Base-by-base conservation (phyloP, 2,329 filamentous ascomycete species). In the Teratosphaeria viscida region DNA sequence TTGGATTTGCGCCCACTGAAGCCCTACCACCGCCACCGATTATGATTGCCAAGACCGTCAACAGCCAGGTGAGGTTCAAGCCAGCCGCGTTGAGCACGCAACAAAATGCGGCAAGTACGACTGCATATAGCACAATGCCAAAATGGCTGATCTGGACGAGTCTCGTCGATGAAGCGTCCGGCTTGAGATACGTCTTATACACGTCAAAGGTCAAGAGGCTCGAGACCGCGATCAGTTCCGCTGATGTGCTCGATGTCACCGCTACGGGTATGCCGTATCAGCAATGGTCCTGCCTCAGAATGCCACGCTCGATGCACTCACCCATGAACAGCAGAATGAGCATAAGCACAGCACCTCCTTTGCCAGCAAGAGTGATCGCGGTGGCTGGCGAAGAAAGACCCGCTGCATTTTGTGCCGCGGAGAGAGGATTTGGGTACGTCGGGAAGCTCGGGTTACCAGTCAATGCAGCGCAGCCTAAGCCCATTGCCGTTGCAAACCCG, bases 401-500 rank as follows among this genome's bases (percentile, higher is more conserved):
- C 53, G 70, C 67, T 5, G 58, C 62, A 43, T 66, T 65, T 34
- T 72, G 65, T 6, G 62, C 65, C 5, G 61, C 57, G 6, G 66
- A 61, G n/a, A 71, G 62, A 4, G 64, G 64, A 26, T 67, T 61
- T 2, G 74, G 75, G 59, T 74, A 77, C 0, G 77, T 79, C 6
- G 77, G 77, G 55, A 77, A 79, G 3, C 64, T 65, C 1, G 75
- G 75, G 29, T 74, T 73, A 57, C 73, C 67, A 3, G 72, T 75
- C n/a, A 79, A 69, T 6, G 77, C 78, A 1, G 74, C 74, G 4
- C 74, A 74, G 0, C 75, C 76, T 2, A 80, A 71, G 12, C 78
- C 78, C 58, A 80, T 67, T 1, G 76, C 78, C 1, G 78, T 79
- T 1, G 76, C 73, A 62, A 78, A 76, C 2, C 74, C 74, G 55